A percentile compares a stretch with the other conserved stretches of the same genome.
phyloP scores from a whole-genome alignment of 2,329 filamentous ascomycete species.

The Alternaria conjuncta region DNA sequence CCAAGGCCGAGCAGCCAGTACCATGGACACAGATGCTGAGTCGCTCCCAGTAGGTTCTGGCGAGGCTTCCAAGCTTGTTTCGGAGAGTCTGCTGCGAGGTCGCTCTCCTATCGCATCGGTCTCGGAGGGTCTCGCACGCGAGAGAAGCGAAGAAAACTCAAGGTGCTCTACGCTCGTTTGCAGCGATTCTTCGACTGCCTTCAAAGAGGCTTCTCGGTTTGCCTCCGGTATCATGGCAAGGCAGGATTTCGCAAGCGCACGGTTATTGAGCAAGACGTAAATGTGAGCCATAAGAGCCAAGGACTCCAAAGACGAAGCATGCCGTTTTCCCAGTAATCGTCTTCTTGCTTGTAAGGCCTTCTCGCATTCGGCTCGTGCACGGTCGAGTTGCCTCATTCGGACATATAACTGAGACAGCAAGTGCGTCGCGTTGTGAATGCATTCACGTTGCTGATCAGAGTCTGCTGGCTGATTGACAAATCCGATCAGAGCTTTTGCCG shows the following conservation, averaged over 20 bases:
- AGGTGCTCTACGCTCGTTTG: slow-evolving; percentile 23
- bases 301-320: slow-evolving; percentile 31
- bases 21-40: background rate
- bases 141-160: slow-evolving; percentile 25
- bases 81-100: slow-evolving; percentile 7
- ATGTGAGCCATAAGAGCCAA: slow-evolving; percentile 39
- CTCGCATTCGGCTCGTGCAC: slow-evolving; percentile 32
- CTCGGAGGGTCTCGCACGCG: slow-evolving; percentile 1
- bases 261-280: slow-evolving; percentile 26
- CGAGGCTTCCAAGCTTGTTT: background rate
- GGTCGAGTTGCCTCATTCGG: slow-evolving; percentile 26
- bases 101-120: background rate
- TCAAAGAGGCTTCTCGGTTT: slow-evolving; percentile 17
- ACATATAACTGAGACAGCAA: slow-evolving; percentile 35
- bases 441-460: slow-evolving; percentile 21
- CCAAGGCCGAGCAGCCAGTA: background rate
- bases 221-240: slow-evolving; percentile 29
- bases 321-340: slow-evolving; percentile 33
- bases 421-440: slow-evolving; percentile 29
- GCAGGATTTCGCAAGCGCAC: slow-evolving; percentile 28
- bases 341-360: slow-evolving; percentile 33
- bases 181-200: slow-evolving; percentile 23
- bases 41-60: background rate
- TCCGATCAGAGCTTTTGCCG: slow-evolving; percentile 29
- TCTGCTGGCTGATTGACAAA: slow-evolving; percentile 20